Conservation (phyloP, 768 basidiomycete species). For the Suillus tomentosus region DNA sequence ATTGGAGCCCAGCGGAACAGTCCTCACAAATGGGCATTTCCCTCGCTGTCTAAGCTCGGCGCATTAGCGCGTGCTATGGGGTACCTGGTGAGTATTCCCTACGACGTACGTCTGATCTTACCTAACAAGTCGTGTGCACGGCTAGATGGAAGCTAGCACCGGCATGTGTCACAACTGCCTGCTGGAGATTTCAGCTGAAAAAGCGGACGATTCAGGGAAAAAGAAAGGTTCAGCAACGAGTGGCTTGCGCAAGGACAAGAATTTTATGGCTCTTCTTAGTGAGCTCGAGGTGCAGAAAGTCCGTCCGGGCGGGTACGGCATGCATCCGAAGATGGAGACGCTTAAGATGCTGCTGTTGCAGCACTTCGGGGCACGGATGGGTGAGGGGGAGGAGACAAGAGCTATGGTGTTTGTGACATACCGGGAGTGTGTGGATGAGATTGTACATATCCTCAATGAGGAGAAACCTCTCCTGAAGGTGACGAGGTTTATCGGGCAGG, state of each 20-base stretch:
- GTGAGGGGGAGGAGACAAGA: conserved; percentile 54
- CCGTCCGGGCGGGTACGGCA: conserved; percentile 47
- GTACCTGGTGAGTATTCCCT: conserved; percentile 65
- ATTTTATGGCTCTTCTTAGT: conserved; percentile 64
- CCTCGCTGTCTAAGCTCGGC: conserved; percentile 52
- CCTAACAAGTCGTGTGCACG: background rate
- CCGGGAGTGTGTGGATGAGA: conserved; percentile 88
- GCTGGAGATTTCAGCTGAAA: conserved; percentile 48
- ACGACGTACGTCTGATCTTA: background rate
- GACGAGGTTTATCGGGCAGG: conserved; percentile 89
- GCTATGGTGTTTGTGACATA: conserved; percentile 97
- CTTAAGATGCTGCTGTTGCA: conserved; percentile 73
- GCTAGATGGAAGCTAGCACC: conserved; percentile 80
- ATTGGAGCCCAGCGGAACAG: conserved; percentile 39
- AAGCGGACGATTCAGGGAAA: conserved; percentile 35
- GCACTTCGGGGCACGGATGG: conserved; percentile 58
- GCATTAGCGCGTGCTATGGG: conserved; percentile 81
- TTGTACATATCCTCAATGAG: conserved; percentile 75
- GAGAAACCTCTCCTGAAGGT: conserved; percentile 81
- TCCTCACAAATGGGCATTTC: conserved; percentile 48
- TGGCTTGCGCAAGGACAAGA: conserved; percentile 48
- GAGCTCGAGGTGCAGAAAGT: conserved; percentile 65
- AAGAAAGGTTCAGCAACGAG: conserved; percentile 43
- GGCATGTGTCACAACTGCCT: conserved; percentile 75
- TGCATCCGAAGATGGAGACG: conserved; percentile 93